Base-by-base conservation (phyloP, 768 basidiomycete genomes). In the Rhizopogon roseolus region DNA sequence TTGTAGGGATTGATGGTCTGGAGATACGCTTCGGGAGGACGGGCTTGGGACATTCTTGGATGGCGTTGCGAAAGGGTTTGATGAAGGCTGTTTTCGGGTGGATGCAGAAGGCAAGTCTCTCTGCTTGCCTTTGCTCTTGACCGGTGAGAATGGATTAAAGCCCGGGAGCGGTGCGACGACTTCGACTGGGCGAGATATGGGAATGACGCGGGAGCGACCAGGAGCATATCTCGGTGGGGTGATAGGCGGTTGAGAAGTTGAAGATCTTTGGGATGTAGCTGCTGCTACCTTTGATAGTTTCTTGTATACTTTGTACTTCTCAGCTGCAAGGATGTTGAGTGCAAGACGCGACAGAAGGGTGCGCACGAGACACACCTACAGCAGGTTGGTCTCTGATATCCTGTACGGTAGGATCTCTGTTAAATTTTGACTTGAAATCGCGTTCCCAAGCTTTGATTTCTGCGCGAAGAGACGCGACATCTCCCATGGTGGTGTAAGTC, bases 281-380 rank as follows among this genome's bases (percentile, higher is more conserved):
- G 54, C 56, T 29, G 70, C 60, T 25, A 67, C 64, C 59, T 86
- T 91, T 52, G 78, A 79, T 36, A 91, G 76, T 55, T 78, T 83
- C 76, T 91, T 92, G 76, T 92, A 90, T 29, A 81, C 76, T 68
- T 79, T 91, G 74, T 93, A 93, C 67, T 87, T 90, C 59, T 81
- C 79, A 56, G 86, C 90, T 92, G 64, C 11, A 55, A 25, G 49
- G 45, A 59, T 45, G 53, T 50, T 59, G 55, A 64, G 61, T 60
- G 53, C 39, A 49, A 37, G 37, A 34, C 17, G 36, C 14, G 38
- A 46, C 25, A 25, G 45, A 45, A 58, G 22, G 32, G 43, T 36
- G 41, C 49, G 11, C 52, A 52, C 53, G 49, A 38, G 43, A 69
- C 82, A 59, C 53, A 91, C 90, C 88, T 55, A 91, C 83, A 49